phyloP scores from a whole-genome alignment of 805 yeast species.

The Nakazawaea peltata region DNA sequence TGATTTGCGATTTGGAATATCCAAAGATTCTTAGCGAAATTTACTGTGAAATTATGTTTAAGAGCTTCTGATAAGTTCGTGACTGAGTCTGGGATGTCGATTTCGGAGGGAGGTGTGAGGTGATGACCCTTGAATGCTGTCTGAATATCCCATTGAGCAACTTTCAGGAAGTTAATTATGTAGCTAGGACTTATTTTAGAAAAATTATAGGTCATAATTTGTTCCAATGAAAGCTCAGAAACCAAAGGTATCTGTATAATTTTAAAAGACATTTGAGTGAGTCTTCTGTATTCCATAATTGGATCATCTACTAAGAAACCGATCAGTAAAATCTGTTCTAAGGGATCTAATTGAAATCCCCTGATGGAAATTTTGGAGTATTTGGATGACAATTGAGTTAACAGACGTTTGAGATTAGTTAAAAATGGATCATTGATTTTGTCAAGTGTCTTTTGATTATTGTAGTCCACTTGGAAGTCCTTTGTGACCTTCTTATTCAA shows the following conservation, averaged over 20 bases:
- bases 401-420: constrained; percentile 1
- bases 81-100: not conserved
- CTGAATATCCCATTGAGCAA: not conserved
- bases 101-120: too few species aligned
- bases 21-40: not conserved
- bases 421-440: not conserved
- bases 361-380: constrained; percentile 4
- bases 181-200: constrained; percentile 1
- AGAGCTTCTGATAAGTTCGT: not conserved
- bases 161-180: not conserved
- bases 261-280: not conserved
- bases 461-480: not conserved
- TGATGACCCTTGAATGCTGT: too few species aligned
- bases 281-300: constrained; percentile 1
- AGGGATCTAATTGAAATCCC: constrained; percentile 4
- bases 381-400: not conserved
- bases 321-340: not conserved
- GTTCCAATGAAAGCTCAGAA: not conserved
- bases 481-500: not conserved
- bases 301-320: constrained; percentile 3
- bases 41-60: not conserved
- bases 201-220: not conserved
- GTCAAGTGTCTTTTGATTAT: not conserved
- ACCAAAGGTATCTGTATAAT: not conserved
- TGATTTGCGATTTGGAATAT: constrained; percentile 1